These are phyloP conservation scores for Wickerhamomyces silvicola DNA, from an alignment of 805 yeast genomes.

Conservation along the genomic window DNA sequence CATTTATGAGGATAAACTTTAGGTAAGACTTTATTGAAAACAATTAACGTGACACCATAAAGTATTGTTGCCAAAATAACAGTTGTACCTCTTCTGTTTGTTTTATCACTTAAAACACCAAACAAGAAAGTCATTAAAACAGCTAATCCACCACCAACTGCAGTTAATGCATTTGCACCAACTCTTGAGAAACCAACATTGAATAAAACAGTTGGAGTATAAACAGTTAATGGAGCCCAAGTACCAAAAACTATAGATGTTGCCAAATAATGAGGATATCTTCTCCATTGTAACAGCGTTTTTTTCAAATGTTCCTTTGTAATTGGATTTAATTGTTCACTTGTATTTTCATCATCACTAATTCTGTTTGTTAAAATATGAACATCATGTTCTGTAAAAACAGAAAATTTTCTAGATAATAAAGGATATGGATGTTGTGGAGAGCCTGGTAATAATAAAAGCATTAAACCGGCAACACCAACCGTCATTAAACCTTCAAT, in stretches of 20 bases:
- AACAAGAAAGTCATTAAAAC: constrained; percentile 1
- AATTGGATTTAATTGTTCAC: constrained; percentile 2
- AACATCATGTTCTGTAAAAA: neutral
- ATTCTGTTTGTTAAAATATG: constrained; percentile 1
- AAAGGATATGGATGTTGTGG: constrained; percentile 21
- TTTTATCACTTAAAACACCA: neutral
- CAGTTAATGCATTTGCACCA: constrained; percentile 4
- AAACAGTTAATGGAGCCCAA: constrained; percentile 4
- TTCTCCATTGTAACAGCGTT: constrained; percentile 1
- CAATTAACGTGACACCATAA: constrained; percentile 1
- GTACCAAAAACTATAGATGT: constrained; percentile 3
- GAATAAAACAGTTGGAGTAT: constrained; percentile 3
- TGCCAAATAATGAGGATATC: constrained; percentile 3
- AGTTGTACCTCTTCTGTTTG: neutral
- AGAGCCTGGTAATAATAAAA: constrained; percentile 45
- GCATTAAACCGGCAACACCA: constrained; percentile 38
- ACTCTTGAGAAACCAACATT: constrained; percentile 2
- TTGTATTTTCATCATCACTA: neutral
- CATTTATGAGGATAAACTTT: constrained; percentile 1
- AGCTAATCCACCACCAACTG: constrained; percentile 2
- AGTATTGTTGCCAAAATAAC: constrained; percentile 1
- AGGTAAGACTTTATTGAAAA: neutral
- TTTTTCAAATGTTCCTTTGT: neutral
- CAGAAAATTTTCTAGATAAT: neutral
- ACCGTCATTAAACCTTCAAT: constrained; percentile 55